Conservation (phyloP, 768 basidiomycete genomes). For the Pleurotus citrinopileatus region DNA sequence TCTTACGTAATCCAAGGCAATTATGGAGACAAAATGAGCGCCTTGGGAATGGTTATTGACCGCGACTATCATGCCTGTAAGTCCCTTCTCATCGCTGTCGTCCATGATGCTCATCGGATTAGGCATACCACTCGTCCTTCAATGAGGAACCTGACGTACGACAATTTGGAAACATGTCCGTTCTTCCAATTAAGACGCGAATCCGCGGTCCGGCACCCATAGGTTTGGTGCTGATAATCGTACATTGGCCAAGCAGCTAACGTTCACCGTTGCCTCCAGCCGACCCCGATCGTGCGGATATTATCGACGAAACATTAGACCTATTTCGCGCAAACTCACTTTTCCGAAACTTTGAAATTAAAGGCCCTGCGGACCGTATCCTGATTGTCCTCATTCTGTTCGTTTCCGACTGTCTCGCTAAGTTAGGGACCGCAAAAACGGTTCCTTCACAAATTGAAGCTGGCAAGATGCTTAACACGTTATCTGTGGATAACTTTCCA, state of each 20-base stretch:
- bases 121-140: constrained; percentile 97
- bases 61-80: constrained; percentile 18
- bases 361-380: constrained; percentile 92
- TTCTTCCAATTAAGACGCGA: constrained; percentile 89
- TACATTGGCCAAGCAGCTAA: constrained; percentile 14
- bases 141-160: constrained; percentile 82
- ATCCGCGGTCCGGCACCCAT: constrained; percentile 90
- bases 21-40: not conserved
- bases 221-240: constrained; percentile 38
- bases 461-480: constrained; percentile 81
- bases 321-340: constrained; percentile 98
- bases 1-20: not conserved
- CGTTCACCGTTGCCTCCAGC: constrained; percentile 41
- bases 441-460: constrained; percentile 81
- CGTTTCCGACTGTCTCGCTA: constrained; percentile 94
- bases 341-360: constrained; percentile 99
- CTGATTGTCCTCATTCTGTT: constrained; percentile 97
- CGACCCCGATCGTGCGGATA: constrained; percentile 77
- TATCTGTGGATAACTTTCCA: constrained; percentile 90
- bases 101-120: constrained; percentile 12
- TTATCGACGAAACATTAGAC: constrained; percentile 94
- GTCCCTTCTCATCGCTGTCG: constrained; percentile 13
- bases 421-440: constrained; percentile 72
- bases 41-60: constrained; percentile 26
- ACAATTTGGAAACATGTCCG: constrained; percentile 84